phyloP scores from a whole-genome alignment of 768 basidiomycete genomes.

The Termitomyces bulborhizus region DNA sequence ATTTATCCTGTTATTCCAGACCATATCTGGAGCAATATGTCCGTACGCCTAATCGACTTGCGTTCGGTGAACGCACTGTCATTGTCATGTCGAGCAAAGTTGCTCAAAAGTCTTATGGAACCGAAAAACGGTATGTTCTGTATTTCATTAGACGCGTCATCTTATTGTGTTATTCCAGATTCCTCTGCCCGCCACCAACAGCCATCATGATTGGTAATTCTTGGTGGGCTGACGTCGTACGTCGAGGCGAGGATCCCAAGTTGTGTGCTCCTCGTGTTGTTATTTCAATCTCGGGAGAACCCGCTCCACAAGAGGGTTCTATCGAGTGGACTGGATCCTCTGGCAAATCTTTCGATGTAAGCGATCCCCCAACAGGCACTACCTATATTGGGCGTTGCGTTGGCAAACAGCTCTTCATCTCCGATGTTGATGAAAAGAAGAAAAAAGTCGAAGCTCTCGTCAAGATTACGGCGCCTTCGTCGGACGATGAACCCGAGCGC shows the following conservation, averaged over 20 bases:
- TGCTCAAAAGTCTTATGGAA: conserved; percentile 96
- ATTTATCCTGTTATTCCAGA: conserved; percentile 26
- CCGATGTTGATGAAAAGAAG: conserved; percentile 92
- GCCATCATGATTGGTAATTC: conserved; percentile 91
- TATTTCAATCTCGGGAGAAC: conserved; percentile 89
- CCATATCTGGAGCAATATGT: conserved; percentile 86
- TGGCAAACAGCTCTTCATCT: conserved; percentile 93
- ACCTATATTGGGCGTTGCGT: conserved; percentile 92
- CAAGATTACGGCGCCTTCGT: conserved; percentile 75
- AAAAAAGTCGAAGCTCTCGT: conserved; percentile 93
- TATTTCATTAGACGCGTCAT: not conserved
- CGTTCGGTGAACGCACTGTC: conserved; percentile 88
- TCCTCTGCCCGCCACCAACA: conserved; percentile 90
- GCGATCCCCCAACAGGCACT: conserved; percentile 71
- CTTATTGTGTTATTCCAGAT: conserved; percentile 36
- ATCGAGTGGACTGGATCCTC: conserved; percentile 85
- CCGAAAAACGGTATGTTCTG: conserved; percentile 73
- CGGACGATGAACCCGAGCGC: conserved; percentile 76
- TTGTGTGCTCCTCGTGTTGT: conserved; percentile 75
- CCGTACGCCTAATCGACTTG: conserved; percentile 76
- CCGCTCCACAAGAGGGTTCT: conserved; percentile 75
- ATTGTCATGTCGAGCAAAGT: conserved; percentile 98
- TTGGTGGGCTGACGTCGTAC: conserved; percentile 85
- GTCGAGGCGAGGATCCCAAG: conserved; percentile 70
- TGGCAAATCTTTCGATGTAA: conserved; percentile 80